Evolutionary conservation across 169 alveolate genomes (phyloP), one percentile per base, ranked within the genome.

Genomic region (Babesia ovata): DNA sequence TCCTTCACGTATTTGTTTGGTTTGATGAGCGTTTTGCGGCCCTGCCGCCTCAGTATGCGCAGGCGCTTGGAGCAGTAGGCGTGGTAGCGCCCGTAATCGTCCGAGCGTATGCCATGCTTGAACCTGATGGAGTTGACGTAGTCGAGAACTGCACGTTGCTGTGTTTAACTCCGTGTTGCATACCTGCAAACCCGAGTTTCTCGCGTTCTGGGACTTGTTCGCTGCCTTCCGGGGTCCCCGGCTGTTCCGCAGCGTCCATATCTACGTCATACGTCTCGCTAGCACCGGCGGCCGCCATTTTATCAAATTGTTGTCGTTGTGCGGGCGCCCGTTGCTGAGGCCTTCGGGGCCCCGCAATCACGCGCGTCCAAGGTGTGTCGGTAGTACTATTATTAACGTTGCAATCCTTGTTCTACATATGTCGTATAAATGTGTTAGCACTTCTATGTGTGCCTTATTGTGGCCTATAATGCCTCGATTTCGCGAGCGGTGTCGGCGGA

Each of bases 1-100:
- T 66, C 77, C 28, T 61, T 81, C 10, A 74, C 72, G 54, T 83
- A 83, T 61, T 75, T 73, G 39, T 62, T 14, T 14, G 78, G 22
- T 53, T 58, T 73, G 36, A 33, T 49, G 13, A 70, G 56, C 0
- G 49, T 19, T 21, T 63, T 8, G 46, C 70, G 69, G 26, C 75
- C 58, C 83, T 83, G 85, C 66, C 52, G 61, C 56, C 90, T 28
- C 76, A 83, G 57, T 28, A n/a, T 58, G 26, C 65, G 57, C 36
- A 83, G 58, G 13, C 79, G 63, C 70, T 69, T 74, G 52, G 90
- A 66, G 67, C 86, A 73, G 66, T 75, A 83, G 29, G 60, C 62
- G 19, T 63, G 85, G 54, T 49, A 83, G n/a, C 86, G 81, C 17
- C 83, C 70, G 42, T 83, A 83, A 33, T 83, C 90, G 59, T 83